Base-by-base conservation (phyloP, 73 alveolate genomes). In the Paramecium caudatum region DNA sequence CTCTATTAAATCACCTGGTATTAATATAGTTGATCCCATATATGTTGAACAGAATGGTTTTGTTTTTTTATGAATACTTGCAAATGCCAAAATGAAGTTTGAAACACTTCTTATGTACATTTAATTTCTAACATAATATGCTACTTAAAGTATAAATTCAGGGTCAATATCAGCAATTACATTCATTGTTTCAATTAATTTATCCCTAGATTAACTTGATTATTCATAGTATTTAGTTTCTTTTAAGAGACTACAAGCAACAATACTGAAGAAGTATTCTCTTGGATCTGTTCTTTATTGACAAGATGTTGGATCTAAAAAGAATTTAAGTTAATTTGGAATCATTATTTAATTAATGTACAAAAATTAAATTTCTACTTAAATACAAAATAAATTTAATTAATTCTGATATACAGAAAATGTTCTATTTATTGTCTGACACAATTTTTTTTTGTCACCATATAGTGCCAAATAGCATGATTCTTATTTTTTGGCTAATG, bases 1-100 rank as follows among this genome's bases (percentile, higher is more conserved):
- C 34, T 91, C 95, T 2, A 90, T 61, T 8, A 91, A 30, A 63
- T 91, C 95, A 7, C 82, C 36, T 13, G 95, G 95, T 23, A 90
- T 47, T 27, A 36, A 30, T 1, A 91, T 45, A 5, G 83, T 33
- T 6, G 43, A 36, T 16, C 50, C 12, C 80, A 91, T 87, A 63
- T 90, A 91, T 61, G 50, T 65, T 63, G 91, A 47, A 34, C 91
- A 70, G 36, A 25, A 68, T 13, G 95, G 95, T 47, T 45, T 65
- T 8, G 92, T 49, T 43, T 4, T 13, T 15, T 86, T 63, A 33
- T 90, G 21, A 15, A 48, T 49, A 12, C 81, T 91, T 46, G 92
- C 82, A 50, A 63, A 86, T 8, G 94, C 94, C 27, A 74, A 68
- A 10, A 91, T 47, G 16, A 90, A 91, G 69, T 91, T 91, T 34